Evolutionary conservation across 495 filamentous ascomycete genomes (phyloP).

Genomic region (Hypoxylon intermedium): DNA sequence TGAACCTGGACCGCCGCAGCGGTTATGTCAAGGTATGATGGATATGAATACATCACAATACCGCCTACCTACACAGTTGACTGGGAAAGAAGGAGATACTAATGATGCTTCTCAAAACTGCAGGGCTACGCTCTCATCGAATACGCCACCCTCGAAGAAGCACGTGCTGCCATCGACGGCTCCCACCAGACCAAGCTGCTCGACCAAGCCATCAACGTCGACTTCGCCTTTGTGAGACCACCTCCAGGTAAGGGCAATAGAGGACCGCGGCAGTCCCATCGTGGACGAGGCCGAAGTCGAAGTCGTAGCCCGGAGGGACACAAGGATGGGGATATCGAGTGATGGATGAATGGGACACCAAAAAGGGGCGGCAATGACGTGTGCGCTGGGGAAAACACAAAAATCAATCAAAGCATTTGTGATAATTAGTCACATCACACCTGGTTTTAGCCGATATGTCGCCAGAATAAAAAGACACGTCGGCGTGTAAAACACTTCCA

Average conservation of each 20-base stretch:
- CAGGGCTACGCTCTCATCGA: slow-evolving; percentile 95
- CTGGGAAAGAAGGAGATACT: no score
- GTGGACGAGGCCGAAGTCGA: slow-evolving; percentile 56
- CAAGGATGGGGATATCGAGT: slow-evolving; percentile 43
- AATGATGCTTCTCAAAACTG: no score
- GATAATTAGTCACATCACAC: slow-evolving; percentile 3
- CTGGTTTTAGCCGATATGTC: slow-evolving; percentile 50
- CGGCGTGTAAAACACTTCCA: slow-evolving; percentile 38
- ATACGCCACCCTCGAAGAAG: slow-evolving; percentile 87
- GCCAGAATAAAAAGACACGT: slow-evolving; percentile 43
- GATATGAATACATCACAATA: no score
- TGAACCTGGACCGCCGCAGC: slow-evolving; percentile 92
- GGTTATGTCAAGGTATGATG: slow-evolving; percentile 98
- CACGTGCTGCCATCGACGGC: slow-evolving; percentile 82
- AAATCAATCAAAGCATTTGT: no score
- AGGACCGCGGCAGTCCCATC: slow-evolving; percentile 55
- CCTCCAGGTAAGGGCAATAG: slow-evolving; percentile 72
- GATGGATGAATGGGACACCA: no score
- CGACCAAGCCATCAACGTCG: slow-evolving; percentile 88
- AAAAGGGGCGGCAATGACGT: no score
- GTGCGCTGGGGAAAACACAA: no score
- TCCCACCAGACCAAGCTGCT: slow-evolving; percentile 83
- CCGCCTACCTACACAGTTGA: background rate
- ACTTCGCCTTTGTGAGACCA: slow-evolving; percentile 96
- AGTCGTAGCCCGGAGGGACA: slow-evolving; percentile 52